Evolutionary conservation across 148 eudicot genomes (phyloP), one percentile per base, ranked within the genome.

Genomic region (Polygonum aviculare): DNA sequence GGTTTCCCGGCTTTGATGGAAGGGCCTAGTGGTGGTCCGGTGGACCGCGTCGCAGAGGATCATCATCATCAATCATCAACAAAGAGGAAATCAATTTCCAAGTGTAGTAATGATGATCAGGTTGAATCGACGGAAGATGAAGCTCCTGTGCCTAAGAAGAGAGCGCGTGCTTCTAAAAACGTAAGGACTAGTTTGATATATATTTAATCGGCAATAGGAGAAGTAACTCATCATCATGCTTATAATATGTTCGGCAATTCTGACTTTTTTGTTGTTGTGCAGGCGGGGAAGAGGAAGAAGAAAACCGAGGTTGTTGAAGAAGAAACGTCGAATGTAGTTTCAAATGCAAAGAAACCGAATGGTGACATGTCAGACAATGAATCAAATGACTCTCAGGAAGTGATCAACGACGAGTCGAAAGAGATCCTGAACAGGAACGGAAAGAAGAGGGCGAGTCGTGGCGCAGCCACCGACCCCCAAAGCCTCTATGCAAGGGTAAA

Each of bases 401-500:
- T 41, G 7, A 41, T 22, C 54, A 45, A 72, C 12, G 75, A 72
- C 19, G 16, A 7, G 1, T 14, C 7, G 7, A 41, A 33, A 72
- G 51, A 72, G 40, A 72, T 16, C 12, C 26, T 72, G 7, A 72
- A 72, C 75, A 67, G 15, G 45, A 67, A 80, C 15, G 86, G 83
- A 47, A 88, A 88, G 83, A 80, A 81, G 70, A 84, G 88, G 77
- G 91, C 91, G 6, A 75, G 78, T 52, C 82, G 89, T 15, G 88
- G 90, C 26, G 77, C 83, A 47, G 90, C 90, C 67, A 87, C 90
- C 72, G 88, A 87, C 45, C 91, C 89, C 51, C 91, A 88, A 55
- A 88, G 91, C 83, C 87, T 88, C 26, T 88, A 88, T 78, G 89
- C 89, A 70, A 82, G 89, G 87, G 90, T 85, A 86, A 7, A 12